phyloP scores from a whole-genome alignment of 306 rosid genomes.

The Acacia acuminata region DNA sequence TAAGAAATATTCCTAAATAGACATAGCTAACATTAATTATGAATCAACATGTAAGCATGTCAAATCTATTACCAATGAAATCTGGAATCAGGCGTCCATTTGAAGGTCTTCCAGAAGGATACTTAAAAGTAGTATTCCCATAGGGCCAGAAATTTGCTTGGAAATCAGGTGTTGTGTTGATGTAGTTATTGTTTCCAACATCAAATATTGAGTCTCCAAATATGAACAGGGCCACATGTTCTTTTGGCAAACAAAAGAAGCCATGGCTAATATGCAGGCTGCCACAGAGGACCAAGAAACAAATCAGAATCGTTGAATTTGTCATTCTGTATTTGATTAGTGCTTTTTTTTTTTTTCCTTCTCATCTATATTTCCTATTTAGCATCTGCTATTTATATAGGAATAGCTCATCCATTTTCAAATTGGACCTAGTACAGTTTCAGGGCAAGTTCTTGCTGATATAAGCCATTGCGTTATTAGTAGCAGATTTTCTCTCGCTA shows the following conservation, averaged over 20 bases:
- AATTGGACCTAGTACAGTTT: neutral
- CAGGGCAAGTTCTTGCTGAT: neutral
- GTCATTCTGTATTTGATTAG: neutral
- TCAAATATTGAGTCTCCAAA: slow-evolving; percentile 58
- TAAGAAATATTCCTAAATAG: neutral
- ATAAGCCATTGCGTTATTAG: neutral
- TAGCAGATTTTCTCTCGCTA: neutral
- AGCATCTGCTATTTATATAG: neutral
- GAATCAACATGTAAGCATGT: neutral
- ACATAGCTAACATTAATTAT: neutral
- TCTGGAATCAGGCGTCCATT: slow-evolving; percentile 39
- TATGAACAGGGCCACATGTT: slow-evolving; percentile 36
- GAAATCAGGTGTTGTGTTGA: slow-evolving; percentile 22
- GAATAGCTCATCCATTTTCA: neutral
- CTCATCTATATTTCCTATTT: neutral
- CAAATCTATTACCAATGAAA: slow-evolving; percentile 28
- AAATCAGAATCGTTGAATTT: neutral
- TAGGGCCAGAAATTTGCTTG: slow-evolving; percentile 35
- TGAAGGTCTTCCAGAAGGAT: slow-evolving; percentile 35
- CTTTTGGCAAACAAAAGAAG: slow-evolving; percentile 3
- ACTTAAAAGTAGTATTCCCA: slow-evolving; percentile 31
- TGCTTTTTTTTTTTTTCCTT: too few species aligned
- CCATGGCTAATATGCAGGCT: neutral
- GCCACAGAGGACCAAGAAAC: neutral
- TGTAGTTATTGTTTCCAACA: slow-evolving; percentile 53